Conservation (phyloP, 768 basidiomycete species). For the Gloeostereum incarnatum region DNA sequence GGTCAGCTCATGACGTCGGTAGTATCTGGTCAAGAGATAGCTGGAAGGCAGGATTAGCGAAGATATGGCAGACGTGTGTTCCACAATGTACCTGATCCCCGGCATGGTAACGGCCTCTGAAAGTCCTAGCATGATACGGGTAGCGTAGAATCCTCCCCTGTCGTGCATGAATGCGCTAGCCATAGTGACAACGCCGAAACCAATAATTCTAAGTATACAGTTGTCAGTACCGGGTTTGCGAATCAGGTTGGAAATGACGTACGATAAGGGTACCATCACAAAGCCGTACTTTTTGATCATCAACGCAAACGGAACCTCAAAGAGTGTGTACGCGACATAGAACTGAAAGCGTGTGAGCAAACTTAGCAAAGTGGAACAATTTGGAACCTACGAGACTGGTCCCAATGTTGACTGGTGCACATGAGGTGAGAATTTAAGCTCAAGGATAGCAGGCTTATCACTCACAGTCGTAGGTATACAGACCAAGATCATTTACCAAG, state of each 20-base stretch:
- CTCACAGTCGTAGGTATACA: slow-evolving; percentile 5
- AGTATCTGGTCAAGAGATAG: slow-evolving; percentile 7
- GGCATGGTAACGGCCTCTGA: too few relatives aligned
- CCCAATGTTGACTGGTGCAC: slow-evolving; percentile 3
- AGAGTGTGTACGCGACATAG: slow-evolving; percentile 2
- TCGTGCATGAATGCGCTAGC: slow-evolving; percentile 4
- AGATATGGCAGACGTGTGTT: neutral
- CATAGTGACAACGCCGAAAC: slow-evolving; percentile 5
- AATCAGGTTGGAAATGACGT: neutral
- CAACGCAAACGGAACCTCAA: slow-evolving; percentile 4
- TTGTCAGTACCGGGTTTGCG: neutral
- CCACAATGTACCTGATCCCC: slow-evolving; percentile 1
- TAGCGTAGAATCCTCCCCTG: slow-evolving; percentile 4
- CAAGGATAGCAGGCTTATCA: neutral
- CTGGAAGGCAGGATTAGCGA: neutral
- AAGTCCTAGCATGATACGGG: slow-evolving; percentile 3
- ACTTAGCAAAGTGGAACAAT: neutral
- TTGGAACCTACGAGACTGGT: slow-evolving; percentile 1
- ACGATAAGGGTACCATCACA: slow-evolving; percentile 5
- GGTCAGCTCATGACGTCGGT: slow-evolving; percentile 4
- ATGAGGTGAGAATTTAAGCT: neutral
- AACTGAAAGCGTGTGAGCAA: neutral
- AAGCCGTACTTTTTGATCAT: slow-evolving; percentile 4
- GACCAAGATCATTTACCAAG: neutral
- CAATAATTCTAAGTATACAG: slow-evolving; percentile 1